Percentiles rank a stretch among this genome's conserved stretches.
Conservation (phyloP, 805 yeast species). For the Schwanniomyces occidentalis region DNA sequence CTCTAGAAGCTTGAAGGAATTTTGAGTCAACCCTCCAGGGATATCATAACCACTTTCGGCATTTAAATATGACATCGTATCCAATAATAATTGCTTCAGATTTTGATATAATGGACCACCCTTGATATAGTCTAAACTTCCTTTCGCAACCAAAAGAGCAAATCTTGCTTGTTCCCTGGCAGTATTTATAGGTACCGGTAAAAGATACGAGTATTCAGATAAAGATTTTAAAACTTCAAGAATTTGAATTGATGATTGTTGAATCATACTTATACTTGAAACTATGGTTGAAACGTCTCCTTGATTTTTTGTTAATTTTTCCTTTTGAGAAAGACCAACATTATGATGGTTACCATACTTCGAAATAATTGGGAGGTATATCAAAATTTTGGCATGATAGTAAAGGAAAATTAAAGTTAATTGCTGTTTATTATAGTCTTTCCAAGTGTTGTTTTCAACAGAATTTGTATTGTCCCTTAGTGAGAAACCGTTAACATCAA, state of each 20-base stretch:
- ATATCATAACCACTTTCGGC: conserved; percentile 51
- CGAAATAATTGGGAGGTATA: conserved; percentile 43
- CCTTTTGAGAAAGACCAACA: conserved; percentile 42
- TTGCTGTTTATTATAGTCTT: conserved; percentile 43
- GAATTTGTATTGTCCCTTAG: conserved; percentile 25
- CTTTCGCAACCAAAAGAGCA: conserved; percentile 65
- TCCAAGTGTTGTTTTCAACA: conserved; percentile 19
- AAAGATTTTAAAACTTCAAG: conserved; percentile 50
- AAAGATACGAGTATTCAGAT: conserved; percentile 38
- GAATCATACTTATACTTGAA: conserved; percentile 66
- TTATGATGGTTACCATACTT: conserved; percentile 42
- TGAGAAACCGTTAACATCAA: conserved; percentile 58
- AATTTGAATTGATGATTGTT: conserved; percentile 65
- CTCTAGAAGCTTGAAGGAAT: conserved; percentile 58
- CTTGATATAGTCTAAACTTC: conserved; percentile 77
- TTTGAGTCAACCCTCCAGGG: conserved; percentile 62
- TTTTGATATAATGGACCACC: conserved; percentile 80
- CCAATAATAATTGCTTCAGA: conserved; percentile 55
- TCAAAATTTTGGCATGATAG: conserved; percentile 43
- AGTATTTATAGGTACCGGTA: conserved; percentile 66
- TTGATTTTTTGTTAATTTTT: conserved; percentile 39
- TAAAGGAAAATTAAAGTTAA: conserved; percentile 50
- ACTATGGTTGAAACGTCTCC: conserved; percentile 26
- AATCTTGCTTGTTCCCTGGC: conserved; percentile 64
- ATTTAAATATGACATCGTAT: conserved; percentile 50